phyloP scores from a whole-genome alignment of 2,329 filamentous ascomycete genomes.

The Colletotrichum coccodes region DNA sequence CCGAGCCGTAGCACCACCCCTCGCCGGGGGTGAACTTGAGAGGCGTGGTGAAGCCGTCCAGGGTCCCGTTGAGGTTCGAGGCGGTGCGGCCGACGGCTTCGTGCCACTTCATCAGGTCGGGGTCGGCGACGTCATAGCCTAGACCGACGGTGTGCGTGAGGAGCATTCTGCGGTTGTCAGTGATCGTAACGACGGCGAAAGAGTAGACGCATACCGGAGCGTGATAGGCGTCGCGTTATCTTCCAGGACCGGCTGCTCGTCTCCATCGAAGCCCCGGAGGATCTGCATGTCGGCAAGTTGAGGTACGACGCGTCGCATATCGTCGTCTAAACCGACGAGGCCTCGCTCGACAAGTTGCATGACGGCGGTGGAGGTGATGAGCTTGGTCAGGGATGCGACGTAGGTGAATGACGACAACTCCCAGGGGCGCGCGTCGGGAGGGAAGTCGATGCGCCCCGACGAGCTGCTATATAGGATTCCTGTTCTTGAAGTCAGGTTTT shows the following conservation, averaged over 20 bases:
- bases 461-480: conserved; percentile 47
- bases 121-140: conserved; percentile 53
- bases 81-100: conserved; percentile 43
- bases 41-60: conserved; percentile 53
- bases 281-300: conserved; percentile 47
- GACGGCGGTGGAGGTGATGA: conserved; percentile 48
- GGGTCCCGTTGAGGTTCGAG: conserved; percentile 44
- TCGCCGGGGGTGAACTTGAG: conserved; percentile 56
- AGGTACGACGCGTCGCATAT: conserved; percentile 46
- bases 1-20: conserved; percentile 59
- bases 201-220: conserved; percentile 46
- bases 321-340: conserved; percentile 47
- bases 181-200: rapidly evolving
- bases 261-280: conserved; percentile 47
- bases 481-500: conserved; percentile 25
- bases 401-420: conserved; percentile 44
- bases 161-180: conserved; percentile 44
- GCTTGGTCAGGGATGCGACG: conserved; percentile 55
- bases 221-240: conserved; percentile 50
- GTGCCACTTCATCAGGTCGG: conserved; percentile 52
- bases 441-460: conserved; percentile 47
- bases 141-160: conserved; percentile 62
- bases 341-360: conserved; percentile 53
- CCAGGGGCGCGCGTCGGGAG: conserved; percentile 42
- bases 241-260: conserved; percentile 48